Base-by-base conservation (phyloP, 139 green algal genomes). In the Tetratostichococcus sp. region DNA sequence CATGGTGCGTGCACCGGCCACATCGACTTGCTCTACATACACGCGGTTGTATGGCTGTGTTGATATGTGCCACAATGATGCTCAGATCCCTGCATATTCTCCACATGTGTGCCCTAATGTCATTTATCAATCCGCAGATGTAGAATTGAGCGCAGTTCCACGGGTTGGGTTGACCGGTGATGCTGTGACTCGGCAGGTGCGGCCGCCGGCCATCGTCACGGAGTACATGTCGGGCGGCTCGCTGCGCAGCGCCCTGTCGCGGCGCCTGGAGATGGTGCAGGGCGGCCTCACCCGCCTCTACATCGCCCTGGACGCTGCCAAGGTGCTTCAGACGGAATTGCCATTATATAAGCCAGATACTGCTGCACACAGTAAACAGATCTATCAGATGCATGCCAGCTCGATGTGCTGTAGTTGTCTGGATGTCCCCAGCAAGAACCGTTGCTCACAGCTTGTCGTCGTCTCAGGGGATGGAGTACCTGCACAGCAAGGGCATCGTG, bases 391-490 rank as follows among this genome's bases (percentile, higher is more conserved):
- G n/a, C n/a, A n/a, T n/a, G n/a, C n/a, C n/a, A n/a, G n/a, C n/a
- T n/a, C n/a, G n/a, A n/a, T n/a, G 50, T 62, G 50, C 50, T 62
- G 50, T 26, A 2, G 50, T 17, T 62, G 50, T 26, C 2, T 62
- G 50, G 2, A 11, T 50, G 39, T 11, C 11, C 6, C 11, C 8
- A 42, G 30, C 66, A 71, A 42, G 62, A 19, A 30, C 1, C 3
- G 28, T 69, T 19, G 26, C 62, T 19, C 23, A 1, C 0, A 14
- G 30, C 62, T 21, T n/a, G 1, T 30, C 1, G 4, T 34, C 21
- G 21, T 21, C 70, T 62, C 80, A 91, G 88, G 89, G 89, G 43
- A 91, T 94, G 88, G 89, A 92, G 80, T 94, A 94, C 79, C 79
- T 94, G 58, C 89, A 93, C 73, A n/a, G 57, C 19, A 91, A 89